Evolutionary conservation across 169 alveolate species (phyloP), one percentile per base, ranked within the genome.

Genomic region (Plasmodium coatneyi): DNA sequence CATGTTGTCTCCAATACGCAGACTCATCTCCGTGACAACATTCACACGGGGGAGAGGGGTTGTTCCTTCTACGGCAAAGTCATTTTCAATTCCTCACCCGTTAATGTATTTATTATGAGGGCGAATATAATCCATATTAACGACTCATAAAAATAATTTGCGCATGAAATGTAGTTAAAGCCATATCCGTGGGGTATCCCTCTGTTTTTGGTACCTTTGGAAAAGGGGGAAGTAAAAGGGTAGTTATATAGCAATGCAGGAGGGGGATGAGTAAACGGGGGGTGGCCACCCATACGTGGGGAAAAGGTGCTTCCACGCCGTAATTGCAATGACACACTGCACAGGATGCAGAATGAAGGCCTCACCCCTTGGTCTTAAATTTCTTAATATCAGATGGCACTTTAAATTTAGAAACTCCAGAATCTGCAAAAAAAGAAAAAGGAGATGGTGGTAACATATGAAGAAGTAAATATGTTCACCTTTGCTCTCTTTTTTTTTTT

Each of bases 141-240:
- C 36, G 98, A 95, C 96, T 99, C 99, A 99, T 99, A 99, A 93
- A 98, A 97, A 94, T 99, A 99, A 95, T 99, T 99, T 60, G 99
- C 99, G 91, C 99, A 98, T 46, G 99, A 97, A 70, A 98, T 99
- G 54, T 96, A 92, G 82, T 98, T 98, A 94, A 99, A 99, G 43
- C 99, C 99, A 94, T 98, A 99, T 41, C 99, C 99, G 80, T 94
- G 95, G 16, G 99, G 99, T 72, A 98, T 98, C 60, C 99, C 99
- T 84, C 99, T 96, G 82, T 96, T 98, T 78, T 97, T 98, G 3
- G 99, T 98, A 28, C 99, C 99, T 74, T 95, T 82, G 7, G 5
- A 1, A 32, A 3, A 32, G 39, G 72, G 72, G 72, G 28, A 6
- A 56, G 30, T 56, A 19, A 60, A 19, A 19, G 14, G 76, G 16